Percentiles rank a stretch among this genome's conserved stretches.
phyloP scores from a whole-genome alignment of 164 flowering plant species.

The Tetrastigma voinierianum region DNA sequence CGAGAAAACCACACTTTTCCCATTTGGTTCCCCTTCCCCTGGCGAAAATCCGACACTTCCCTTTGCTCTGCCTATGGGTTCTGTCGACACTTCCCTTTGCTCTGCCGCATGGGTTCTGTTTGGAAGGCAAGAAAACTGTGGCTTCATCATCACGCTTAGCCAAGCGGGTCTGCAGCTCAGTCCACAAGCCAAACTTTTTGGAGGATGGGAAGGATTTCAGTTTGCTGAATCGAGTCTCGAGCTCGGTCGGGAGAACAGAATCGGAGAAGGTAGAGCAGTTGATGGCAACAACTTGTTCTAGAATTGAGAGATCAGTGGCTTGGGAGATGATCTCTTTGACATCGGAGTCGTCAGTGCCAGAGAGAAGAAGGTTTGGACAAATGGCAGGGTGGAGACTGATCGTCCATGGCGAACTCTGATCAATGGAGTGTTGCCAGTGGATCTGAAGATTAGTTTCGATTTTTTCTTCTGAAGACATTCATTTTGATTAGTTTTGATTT shows the following conservation, averaged over 20 bases:
- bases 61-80: neutral
- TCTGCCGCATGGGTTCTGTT: too few species aligned
- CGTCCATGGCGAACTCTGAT: too few species aligned
- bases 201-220: constrained; percentile 71
- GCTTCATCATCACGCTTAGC: constrained; percentile 6
- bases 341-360: constrained; percentile 53
- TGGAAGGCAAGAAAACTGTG: constrained; percentile 11
- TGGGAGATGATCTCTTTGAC: constrained; percentile 65
- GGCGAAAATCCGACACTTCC: too few species aligned
- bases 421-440: too few species aligned
- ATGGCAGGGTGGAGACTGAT: neutral
- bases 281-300: constrained; percentile 66
- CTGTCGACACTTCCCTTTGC: too few species aligned
- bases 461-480: too few species aligned
- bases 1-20: neutral
- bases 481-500: too few species aligned
- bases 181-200: constrained; percentile 2
- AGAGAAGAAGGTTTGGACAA: constrained; percentile 17
- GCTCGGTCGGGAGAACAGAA: constrained; percentile 52
- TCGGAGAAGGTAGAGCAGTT: constrained; percentile 56
- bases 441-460: too few species aligned
- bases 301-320: constrained; percentile 51
- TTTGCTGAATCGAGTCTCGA: constrained; percentile 60
- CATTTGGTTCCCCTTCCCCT: neutral
- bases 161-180: neutral